Evolutionary conservation across 2,329 filamentous ascomycete species (phyloP).

Genomic region (Trichoderma guizhouense): DNA sequence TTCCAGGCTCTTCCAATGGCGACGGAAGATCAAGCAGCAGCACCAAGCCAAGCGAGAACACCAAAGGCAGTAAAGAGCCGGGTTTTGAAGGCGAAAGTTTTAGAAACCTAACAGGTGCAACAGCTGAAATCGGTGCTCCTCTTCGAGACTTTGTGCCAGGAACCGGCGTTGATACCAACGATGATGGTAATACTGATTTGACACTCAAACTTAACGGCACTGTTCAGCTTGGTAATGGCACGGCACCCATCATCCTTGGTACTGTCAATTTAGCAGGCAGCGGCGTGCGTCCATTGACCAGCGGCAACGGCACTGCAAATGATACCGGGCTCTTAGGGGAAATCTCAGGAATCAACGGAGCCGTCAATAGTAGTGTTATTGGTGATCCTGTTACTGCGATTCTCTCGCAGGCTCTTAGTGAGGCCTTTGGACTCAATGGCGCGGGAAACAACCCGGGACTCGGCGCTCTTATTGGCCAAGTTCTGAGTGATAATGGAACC

Average conservation of each 20-base stretch:
- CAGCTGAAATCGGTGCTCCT: not conserved
- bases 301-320: not conserved
- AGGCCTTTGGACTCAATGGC: too few relatives aligned
- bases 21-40: not conserved
- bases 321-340: too few relatives aligned
- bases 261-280: not conserved
- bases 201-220: not conserved
- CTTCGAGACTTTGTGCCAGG: not conserved
- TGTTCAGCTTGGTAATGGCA: not conserved
- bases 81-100: too few relatives aligned
- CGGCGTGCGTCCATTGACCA: not conserved
- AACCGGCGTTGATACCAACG: not conserved
- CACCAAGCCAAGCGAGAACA: not conserved
- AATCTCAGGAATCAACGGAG: too few relatives aligned
- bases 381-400: too few relatives aligned
- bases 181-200: not conserved
- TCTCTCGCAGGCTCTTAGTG: too few relatives aligned
- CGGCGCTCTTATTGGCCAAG: too few relatives aligned
- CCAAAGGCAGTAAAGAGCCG: not conserved
- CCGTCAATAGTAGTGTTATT: too few relatives aligned
- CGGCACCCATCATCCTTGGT: not conserved
- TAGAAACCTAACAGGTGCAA: not conserved
- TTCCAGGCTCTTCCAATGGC: not conserved
- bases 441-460: too few relatives aligned
- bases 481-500: too few relatives aligned